Percentiles rank a stretch among this genome's conserved stretches.
phyloP scores from a whole-genome alignment of 495 filamentous ascomycete species.

The Daldinia loculata region DNA sequence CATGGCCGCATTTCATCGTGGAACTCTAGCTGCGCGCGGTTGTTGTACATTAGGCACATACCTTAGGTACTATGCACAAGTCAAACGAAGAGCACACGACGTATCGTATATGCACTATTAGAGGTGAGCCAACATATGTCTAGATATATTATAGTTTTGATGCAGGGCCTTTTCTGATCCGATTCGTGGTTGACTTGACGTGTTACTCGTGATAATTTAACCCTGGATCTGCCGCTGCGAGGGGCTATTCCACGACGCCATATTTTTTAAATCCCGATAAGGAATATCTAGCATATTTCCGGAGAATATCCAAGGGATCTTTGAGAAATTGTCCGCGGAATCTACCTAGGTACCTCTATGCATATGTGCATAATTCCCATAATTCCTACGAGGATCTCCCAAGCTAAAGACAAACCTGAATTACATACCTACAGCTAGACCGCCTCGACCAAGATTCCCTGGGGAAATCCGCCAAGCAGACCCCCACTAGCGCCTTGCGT shows the following conservation, averaged over 20 bases:
- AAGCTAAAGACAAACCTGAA: constrained; percentile 11
- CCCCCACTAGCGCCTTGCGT: not conserved
- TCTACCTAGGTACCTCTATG: not conserved
- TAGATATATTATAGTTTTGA: not conserved
- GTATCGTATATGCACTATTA: constrained; percentile 45
- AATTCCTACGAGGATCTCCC: not conserved
- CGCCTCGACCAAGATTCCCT: constrained; percentile 16
- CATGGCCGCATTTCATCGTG: not conserved
- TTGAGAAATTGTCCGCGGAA: constrained; percentile 7
- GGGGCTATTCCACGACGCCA: not conserved
- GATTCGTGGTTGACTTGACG: not conserved
- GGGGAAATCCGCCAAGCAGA: constrained; percentile 1
- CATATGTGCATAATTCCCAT: not conserved
- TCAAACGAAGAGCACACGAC: constrained; percentile 29
- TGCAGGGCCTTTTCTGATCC: not conserved
- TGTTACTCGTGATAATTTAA: not conserved
- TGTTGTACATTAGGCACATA: too few species aligned
- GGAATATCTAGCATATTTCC: constrained; percentile 14
- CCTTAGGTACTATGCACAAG: not conserved
- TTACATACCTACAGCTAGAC: constrained; percentile 2
- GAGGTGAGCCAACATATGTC: constrained; percentile 18
- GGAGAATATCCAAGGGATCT: not conserved
- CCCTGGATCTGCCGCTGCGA: not conserved
- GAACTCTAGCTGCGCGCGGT: not conserved
- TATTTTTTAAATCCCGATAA: constrained; percentile 5